Percentiles rank a stretch among this genome's conserved stretches.
Conservation (phyloP, 257 asterid genomes). For the Pogostemon cablin region DNA sequence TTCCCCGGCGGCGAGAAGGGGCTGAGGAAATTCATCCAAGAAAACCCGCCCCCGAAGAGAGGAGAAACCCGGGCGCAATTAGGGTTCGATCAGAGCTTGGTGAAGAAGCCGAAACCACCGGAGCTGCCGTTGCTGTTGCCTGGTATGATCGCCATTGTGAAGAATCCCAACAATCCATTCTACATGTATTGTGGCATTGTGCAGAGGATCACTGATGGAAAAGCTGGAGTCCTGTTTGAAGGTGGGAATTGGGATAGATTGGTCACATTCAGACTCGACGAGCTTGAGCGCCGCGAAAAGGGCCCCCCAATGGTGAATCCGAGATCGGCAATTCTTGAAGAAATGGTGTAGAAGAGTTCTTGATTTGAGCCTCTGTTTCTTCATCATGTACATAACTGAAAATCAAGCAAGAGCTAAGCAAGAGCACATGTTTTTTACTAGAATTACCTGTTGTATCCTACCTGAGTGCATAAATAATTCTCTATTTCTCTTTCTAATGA, state of each 20-base stretch:
- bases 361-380: slow-evolving; percentile 14
- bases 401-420: slow-evolving; percentile 1
- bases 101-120: slow-evolving; percentile 66
- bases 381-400: slow-evolving; percentile 27
- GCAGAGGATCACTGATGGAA: slow-evolving; percentile 90
- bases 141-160: slow-evolving; percentile 89
- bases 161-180: slow-evolving; percentile 64
- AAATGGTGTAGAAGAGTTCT: slow-evolving; percentile 40
- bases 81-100: slow-evolving; percentile 48
- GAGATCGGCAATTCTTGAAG: slow-evolving; percentile 68
- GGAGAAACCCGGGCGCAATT: slow-evolving; percentile 25
- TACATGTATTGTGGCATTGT: slow-evolving; percentile 86
- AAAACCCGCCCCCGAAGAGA: slow-evolving; percentile 70
- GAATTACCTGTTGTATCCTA: background rate
- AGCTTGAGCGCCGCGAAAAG: slow-evolving; percentile 79
- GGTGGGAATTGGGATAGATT: slow-evolving; percentile 90
- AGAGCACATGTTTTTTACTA: background rate
- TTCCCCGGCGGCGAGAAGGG: slow-evolving; percentile 93
- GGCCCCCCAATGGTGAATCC: slow-evolving; percentile 91
- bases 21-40: slow-evolving; percentile 58
- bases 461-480: background rate
- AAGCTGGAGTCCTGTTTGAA: slow-evolving; percentile 85
- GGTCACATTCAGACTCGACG: slow-evolving; percentile 74
- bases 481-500: background rate
- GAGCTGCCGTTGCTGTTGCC: slow-evolving; percentile 79